phyloP scores from a whole-genome alignment of 208 protist species.

The Trypanosoma avium region DNA sequence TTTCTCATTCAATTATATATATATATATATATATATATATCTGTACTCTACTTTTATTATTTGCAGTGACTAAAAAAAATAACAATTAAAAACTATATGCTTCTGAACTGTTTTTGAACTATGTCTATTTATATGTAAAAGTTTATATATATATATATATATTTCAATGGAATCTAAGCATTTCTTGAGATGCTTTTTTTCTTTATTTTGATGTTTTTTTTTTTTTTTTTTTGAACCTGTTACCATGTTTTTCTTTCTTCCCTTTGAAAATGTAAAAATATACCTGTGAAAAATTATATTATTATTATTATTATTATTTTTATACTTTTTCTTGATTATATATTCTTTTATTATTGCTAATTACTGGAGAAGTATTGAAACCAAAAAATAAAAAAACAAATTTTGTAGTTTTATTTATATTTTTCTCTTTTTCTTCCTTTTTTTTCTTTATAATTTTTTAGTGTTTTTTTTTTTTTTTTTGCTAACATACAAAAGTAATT shows the following conservation, averaged over 20 bases:
- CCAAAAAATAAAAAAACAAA: not conserved
- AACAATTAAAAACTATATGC: no score
- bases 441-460: not conserved
- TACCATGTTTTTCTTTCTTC: not conserved
- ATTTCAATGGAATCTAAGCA: no score
- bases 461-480: not conserved
- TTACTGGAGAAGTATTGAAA: not conserved
- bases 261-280: no score
- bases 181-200: slow-evolving; percentile 1
- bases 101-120: no score
- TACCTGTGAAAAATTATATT: no score
- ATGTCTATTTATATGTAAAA: no score
- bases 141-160: no score
- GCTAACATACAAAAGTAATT: no score
- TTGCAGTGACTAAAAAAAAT: no score
- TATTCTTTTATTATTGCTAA: not conserved
- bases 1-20: not conserved
- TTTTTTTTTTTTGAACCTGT: slow-evolving; percentile 22
- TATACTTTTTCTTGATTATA: not conserved
- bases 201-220: slow-evolving; percentile 5
- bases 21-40: not conserved
- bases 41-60: slow-evolving; percentile 14
- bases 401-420: not conserved
- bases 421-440: not conserved
- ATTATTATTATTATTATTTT: no score